A percentile compares a stretch with the other conserved stretches of the same genome.
These are phyloP conservation scores for Umbelopsis vinacea DNA, from an alignment of 192 early-diverging fungal species.

Conservation along the genomic window DNA sequence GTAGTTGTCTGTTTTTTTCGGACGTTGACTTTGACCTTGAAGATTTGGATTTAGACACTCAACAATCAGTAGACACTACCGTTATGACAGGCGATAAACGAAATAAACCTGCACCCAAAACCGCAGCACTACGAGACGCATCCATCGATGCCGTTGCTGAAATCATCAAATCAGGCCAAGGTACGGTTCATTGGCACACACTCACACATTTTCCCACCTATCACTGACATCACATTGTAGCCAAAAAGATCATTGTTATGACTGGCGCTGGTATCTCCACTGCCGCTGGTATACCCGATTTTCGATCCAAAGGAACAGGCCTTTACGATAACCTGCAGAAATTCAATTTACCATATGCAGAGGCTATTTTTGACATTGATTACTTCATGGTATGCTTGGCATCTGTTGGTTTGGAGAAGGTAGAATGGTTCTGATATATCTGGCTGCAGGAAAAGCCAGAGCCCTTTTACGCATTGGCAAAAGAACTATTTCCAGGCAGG, in stretches of 20 bases:
- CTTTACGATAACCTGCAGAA: conserved; percentile 90
- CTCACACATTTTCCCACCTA: background rate
- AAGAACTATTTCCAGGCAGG: conserved; percentile 87
- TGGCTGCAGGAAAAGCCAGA: conserved; percentile 66
- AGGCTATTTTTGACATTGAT: conserved; percentile 94
- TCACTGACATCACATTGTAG: conserved; percentile 32
- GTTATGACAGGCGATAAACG: background rate
- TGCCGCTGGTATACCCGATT: conserved; percentile 89
- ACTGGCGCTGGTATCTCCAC: conserved; percentile 93
- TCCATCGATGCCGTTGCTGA: conserved; percentile 44
- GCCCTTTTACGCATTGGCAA: conserved; percentile 88
- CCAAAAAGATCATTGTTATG: conserved; percentile 82
- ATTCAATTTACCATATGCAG: conserved; percentile 90
- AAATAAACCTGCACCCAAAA: background rate
- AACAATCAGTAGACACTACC: background rate
- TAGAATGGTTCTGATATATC: background rate
- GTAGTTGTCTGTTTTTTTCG: background rate
- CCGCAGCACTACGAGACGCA: background rate
- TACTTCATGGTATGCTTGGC: conserved; percentile 68
- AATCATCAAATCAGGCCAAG: conserved; percentile 46
- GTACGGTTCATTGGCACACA: conserved; percentile 11
- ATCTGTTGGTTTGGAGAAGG: background rate
- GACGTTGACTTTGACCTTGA: background rate
- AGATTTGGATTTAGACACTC: background rate
- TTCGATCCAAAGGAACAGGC: conserved; percentile 89